Conservation (phyloP, 2,329 filamentous ascomycete genomes). For the Talaromyces rugulosus region DNA sequence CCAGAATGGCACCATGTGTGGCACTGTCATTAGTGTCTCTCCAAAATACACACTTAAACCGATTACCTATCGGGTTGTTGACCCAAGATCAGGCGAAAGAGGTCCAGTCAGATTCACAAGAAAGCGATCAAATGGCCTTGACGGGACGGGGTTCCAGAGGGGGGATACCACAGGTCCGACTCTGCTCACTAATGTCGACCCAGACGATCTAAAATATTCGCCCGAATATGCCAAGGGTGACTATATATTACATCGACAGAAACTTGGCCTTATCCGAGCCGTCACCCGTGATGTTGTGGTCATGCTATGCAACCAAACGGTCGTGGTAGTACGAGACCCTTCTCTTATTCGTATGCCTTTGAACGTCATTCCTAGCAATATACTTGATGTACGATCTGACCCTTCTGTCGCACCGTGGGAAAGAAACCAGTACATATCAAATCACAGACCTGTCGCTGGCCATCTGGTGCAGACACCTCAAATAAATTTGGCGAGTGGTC, state of each 20-base stretch:
- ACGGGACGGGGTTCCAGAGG: neutral
- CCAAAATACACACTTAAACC: slow-evolving; percentile 44
- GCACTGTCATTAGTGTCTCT: slow-evolving; percentile 49
- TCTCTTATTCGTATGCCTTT: slow-evolving; percentile 33
- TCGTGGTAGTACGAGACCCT: slow-evolving; percentile 34
- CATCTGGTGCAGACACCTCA: slow-evolving; percentile 51
- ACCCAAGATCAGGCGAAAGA: slow-evolving; percentile 21
- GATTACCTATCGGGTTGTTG: slow-evolving; percentile 19
- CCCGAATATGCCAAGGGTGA: slow-evolving; percentile 48
- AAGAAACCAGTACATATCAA: slow-evolving; percentile 11
- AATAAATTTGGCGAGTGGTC: slow-evolving; percentile 47
- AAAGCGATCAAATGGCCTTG: slow-evolving; percentile 4
- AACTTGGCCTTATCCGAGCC: slow-evolving; percentile 52
- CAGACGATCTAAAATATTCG: slow-evolving; percentile 43
- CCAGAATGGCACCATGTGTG: slow-evolving; percentile 47
- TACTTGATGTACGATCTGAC: slow-evolving; percentile 18
- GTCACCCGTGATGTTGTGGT: slow-evolving; percentile 49
- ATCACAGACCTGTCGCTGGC: slow-evolving; percentile 17
- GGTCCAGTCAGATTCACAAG: slow-evolving; percentile 19
- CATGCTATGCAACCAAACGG: slow-evolving; percentile 48
- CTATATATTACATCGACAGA: slow-evolving; percentile 52
- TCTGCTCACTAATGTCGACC: slow-evolving; percentile 38
- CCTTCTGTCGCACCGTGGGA: neutral
- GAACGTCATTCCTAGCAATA: slow-evolving; percentile 21
- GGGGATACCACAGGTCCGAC: slow-evolving; percentile 4